Evolutionary conservation across 257 asterid genomes (phyloP).

Genomic region (Capsicum rhomboideum): DNA sequence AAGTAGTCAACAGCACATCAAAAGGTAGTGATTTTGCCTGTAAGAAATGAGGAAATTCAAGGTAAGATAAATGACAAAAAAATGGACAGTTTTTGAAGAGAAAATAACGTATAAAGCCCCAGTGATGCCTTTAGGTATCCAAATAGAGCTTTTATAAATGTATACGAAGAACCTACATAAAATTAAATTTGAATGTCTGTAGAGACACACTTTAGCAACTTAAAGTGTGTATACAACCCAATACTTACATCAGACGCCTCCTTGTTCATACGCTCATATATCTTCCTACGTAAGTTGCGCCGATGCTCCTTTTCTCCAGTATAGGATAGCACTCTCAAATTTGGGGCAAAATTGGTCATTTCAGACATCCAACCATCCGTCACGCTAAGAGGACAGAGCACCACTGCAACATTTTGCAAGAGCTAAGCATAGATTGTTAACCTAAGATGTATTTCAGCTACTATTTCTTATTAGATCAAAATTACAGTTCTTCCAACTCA

Average conservation of each 20-base stretch:
- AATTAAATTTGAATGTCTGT: not conserved
- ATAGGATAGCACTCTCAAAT: slow-evolving; percentile 57
- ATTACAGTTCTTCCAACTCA: slow-evolving; percentile 32
- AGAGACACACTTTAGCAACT: not conserved
- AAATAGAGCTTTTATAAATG: not conserved
- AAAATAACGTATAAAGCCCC: not conserved
- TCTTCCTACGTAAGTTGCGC: slow-evolving; percentile 48
- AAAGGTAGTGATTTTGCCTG: slow-evolving; percentile 64
- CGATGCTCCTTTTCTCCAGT: slow-evolving; percentile 88
- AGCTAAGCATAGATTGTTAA: not conserved
- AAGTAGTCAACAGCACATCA: slow-evolving; percentile 84
- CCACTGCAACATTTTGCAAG: slow-evolving; percentile 51
- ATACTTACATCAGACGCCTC: slow-evolving; percentile 32
- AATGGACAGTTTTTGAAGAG: not conserved
- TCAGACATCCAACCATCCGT: slow-evolving; percentile 87
- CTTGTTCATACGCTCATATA: slow-evolving; percentile 40
- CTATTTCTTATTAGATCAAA: not conserved
- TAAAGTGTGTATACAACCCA: not conserved
- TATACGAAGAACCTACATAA: not conserved
- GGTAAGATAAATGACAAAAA: not conserved
- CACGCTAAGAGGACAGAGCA: slow-evolving; percentile 89
- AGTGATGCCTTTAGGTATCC: not conserved
- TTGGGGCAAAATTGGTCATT: slow-evolving; percentile 65
- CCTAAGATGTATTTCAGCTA: not conserved
- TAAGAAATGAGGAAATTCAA: slow-evolving; percentile 12